Percentiles rank a stretch among this genome's conserved stretches.
These are phyloP conservation scores for Euphorbia celastroides DNA, from an alignment of 441 rosid species.

Conservation along the genomic window DNA sequence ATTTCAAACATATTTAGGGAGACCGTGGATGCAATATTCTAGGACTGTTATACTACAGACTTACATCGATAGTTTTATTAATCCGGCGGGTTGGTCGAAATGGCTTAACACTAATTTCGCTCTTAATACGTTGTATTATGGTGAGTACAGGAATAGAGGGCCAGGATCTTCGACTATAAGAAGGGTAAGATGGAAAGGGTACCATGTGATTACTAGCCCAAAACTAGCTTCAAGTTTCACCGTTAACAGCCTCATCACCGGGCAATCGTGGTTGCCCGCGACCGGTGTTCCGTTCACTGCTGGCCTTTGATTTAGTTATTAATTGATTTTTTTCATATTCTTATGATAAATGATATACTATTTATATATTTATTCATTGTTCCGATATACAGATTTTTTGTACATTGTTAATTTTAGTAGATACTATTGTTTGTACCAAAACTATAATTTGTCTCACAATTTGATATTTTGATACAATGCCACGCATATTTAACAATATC, in stretches of 20 bases:
- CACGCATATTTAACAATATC: too few species aligned
- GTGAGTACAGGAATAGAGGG: constrained; percentile 50
- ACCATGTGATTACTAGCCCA: constrained; percentile 38
- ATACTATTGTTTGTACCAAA: too few species aligned
- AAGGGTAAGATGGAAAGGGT: constrained; percentile 57
- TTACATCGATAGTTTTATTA: constrained; percentile 40
- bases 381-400: background rate
- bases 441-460: too few species aligned
- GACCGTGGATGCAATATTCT: constrained; percentile 72
- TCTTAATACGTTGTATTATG: constrained; percentile 48
- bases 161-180: constrained; percentile 37
- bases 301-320: constrained; percentile 25
- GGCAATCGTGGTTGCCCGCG: constrained; percentile 49
- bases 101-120: constrained; percentile 58
- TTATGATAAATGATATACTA: background rate
- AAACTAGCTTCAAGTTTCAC: constrained; percentile 40
- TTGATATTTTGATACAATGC: too few species aligned
- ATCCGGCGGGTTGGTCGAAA: constrained; percentile 59
- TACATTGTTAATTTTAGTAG: background rate
- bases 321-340: background rate
- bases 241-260: constrained; percentile 35
- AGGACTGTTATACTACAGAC: constrained; percentile 45
- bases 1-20: constrained; percentile 51
- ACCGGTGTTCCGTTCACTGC: constrained; percentile 44
- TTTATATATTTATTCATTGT: background rate